Conservation (phyloP, 129 eudicot species). For the Sambucus nigra region DNA sequence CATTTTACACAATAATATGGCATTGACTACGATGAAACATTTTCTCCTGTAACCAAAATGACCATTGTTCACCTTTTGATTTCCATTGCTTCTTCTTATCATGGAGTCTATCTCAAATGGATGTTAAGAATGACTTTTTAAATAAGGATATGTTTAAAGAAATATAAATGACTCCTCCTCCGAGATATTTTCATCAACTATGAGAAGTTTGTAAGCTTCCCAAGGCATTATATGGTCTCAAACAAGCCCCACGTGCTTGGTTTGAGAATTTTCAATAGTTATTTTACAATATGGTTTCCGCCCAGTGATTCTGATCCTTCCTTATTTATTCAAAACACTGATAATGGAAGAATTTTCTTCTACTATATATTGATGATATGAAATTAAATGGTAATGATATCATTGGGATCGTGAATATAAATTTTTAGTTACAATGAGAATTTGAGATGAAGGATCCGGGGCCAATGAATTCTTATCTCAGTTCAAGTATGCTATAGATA, state of each 20-base stretch:
- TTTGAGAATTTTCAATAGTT: not conserved
- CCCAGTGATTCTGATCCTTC: not conserved
- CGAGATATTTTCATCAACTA: not conserved
- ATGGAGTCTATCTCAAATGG: not conserved
- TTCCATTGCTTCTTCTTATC: no score
- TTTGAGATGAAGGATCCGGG: no score
- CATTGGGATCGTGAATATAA: no score
- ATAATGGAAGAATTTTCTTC: no score
- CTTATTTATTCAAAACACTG: no score
- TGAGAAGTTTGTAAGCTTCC: not conserved
- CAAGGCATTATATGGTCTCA: constrained; percentile 3
- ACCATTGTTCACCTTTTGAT: not conserved
- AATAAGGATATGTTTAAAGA: not conserved
- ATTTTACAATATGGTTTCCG: not conserved
- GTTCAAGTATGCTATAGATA: no score
- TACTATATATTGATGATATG: no score
- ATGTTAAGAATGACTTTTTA: not conserved
- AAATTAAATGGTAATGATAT: no score
- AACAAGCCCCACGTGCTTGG: constrained; percentile 4
- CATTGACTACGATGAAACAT: not conserved
- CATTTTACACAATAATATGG: constrained; percentile 2
- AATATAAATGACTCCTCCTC: not conserved
- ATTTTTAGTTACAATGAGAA: no score
- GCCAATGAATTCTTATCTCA: no score
- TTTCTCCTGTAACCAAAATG: not conserved